These are phyloP conservation scores for Sugiyamaella xylanicola DNA, from an alignment of 1,139 yeast genomes.

Conservation along the genomic window DNA sequence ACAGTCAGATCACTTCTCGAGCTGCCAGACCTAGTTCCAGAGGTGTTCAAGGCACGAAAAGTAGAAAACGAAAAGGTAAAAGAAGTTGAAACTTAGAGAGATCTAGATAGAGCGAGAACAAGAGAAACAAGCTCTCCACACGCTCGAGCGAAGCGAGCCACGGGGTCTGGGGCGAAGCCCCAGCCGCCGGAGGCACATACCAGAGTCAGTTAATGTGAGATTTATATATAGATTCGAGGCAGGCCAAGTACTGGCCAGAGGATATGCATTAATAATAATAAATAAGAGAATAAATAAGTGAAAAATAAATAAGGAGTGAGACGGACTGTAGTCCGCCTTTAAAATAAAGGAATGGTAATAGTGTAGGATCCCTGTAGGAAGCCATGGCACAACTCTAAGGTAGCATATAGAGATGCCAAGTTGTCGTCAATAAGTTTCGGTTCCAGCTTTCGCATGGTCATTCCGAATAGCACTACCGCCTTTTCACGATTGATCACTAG, in stretches of 20 bases:
- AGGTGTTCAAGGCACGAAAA: slow-evolving; percentile 44
- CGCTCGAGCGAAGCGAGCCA: too few species aligned
- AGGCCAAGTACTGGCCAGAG: too few species aligned
- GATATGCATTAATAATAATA: too few species aligned
- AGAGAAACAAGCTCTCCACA: background rate
- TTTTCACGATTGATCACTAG: background rate
- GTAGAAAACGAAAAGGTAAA: background rate
- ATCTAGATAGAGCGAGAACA: too few species aligned
- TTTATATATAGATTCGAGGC: too few species aligned
- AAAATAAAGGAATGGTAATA: slow-evolving; percentile 4
- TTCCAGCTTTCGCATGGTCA: background rate
- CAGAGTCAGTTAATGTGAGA: too few species aligned
- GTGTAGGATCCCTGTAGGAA: slow-evolving; percentile 11
- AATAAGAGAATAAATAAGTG: background rate
- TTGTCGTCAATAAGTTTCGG: slow-evolving; percentile 3
- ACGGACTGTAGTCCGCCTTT: background rate
- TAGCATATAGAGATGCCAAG: background rate
- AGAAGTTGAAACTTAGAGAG: too few species aligned
- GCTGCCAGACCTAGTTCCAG: slow-evolving; percentile 51
- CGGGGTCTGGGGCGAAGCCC: too few species aligned
- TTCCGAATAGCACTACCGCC: slow-evolving; percentile 1
- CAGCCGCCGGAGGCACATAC: background rate
- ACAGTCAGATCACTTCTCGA: slow-evolving; percentile 53
- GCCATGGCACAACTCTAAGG: slow-evolving; percentile 6
- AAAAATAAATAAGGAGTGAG: background rate